A percentile compares a stretch with the other conserved stretches of the same genome.
phyloP scores from a whole-genome alignment of 177 flowering plant species.

The Vitis hybrid region DNA sequence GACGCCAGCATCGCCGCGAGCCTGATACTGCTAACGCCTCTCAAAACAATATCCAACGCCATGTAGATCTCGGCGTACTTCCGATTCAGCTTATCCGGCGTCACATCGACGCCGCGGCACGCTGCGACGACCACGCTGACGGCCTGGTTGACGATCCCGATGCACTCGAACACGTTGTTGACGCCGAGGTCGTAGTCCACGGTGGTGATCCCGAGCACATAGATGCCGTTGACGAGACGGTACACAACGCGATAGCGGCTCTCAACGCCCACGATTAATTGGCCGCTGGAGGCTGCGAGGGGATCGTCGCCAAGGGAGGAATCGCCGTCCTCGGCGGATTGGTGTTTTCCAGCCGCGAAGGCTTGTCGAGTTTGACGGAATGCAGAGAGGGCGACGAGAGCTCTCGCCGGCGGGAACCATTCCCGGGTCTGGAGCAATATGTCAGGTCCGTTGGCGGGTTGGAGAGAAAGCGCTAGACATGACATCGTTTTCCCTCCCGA shows the following conservation, averaged over 20 bases:
- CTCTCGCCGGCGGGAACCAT: slow-evolving; percentile 96
- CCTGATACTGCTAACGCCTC: slow-evolving; percentile 80
- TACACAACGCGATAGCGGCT: slow-evolving; percentile 86
- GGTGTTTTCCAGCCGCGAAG: slow-evolving; percentile 48
- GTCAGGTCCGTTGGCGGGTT: slow-evolving; percentile 87
- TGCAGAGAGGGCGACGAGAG: slow-evolving; percentile 77
- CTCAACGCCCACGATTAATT: slow-evolving; percentile 88
- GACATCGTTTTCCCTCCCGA: slow-evolving; percentile 50
- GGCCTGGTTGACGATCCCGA: slow-evolving; percentile 82
- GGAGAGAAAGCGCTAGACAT: slow-evolving; percentile 84
- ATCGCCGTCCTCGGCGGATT: slow-evolving; percentile 34
- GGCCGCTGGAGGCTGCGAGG: slow-evolving; percentile 87
- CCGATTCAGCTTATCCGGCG: slow-evolving; percentile 79
- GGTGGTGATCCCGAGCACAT: slow-evolving; percentile 79
- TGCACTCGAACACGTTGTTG: slow-evolving; percentile 88
- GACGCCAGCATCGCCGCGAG: slow-evolving; percentile 78
- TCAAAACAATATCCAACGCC: slow-evolving; percentile 86
- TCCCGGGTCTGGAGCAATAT: slow-evolving; percentile 93
- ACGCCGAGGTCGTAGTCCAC: slow-evolving; percentile 57
- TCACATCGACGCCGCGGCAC: slow-evolving; percentile 95
- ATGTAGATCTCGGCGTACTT: slow-evolving; percentile 90
- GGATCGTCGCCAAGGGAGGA: slow-evolving; percentile 86
- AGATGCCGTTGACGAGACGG: slow-evolving; percentile 83
- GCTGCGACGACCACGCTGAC: slow-evolving; percentile 90
- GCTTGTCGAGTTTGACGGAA: slow-evolving; percentile 83